phyloP scores from a whole-genome alignment of 345 rosid species.

The Dimocarpus longan region DNA sequence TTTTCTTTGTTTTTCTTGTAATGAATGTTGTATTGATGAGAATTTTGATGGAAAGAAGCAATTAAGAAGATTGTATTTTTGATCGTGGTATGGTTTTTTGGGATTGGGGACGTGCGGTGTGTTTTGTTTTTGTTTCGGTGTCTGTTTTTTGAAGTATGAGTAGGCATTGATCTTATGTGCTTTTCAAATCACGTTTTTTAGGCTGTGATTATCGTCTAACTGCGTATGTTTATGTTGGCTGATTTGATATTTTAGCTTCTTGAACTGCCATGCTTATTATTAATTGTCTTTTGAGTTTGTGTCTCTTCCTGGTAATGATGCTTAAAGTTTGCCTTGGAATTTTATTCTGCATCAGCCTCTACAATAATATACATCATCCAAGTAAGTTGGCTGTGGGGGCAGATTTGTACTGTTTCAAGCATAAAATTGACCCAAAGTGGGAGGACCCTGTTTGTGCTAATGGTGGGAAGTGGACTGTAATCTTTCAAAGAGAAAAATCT shows the following conservation, averaged over 20 bases:
- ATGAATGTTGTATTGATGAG: background rate
- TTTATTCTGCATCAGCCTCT: conserved; percentile 51
- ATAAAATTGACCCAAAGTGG: conserved; percentile 92
- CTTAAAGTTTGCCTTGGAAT: background rate
- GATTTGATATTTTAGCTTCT: background rate
- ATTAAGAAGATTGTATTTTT: background rate
- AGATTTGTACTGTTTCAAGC: conserved; percentile 87
- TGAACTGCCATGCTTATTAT: background rate
- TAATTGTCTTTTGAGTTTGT: background rate
- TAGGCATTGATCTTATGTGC: background rate
- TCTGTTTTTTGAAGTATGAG: background rate
- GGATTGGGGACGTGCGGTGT: background rate
- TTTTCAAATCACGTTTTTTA: background rate
- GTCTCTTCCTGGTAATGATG: background rate
- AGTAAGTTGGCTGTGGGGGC: conserved; percentile 66
- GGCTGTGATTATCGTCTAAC: background rate
- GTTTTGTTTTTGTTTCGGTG: background rate
- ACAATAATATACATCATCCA: conserved; percentile 75
- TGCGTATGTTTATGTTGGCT: background rate
- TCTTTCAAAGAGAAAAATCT: conserved; percentile 50
- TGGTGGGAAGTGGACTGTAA: conserved; percentile 93
- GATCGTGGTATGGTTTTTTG: background rate
- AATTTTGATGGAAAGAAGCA: background rate
- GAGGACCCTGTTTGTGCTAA: conserved; percentile 95
- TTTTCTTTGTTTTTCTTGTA: too few relatives aligned